These are phyloP conservation scores for Bryoglossum gracile DNA, from an alignment of 495 filamentous ascomycete species.

Conservation along the genomic window DNA sequence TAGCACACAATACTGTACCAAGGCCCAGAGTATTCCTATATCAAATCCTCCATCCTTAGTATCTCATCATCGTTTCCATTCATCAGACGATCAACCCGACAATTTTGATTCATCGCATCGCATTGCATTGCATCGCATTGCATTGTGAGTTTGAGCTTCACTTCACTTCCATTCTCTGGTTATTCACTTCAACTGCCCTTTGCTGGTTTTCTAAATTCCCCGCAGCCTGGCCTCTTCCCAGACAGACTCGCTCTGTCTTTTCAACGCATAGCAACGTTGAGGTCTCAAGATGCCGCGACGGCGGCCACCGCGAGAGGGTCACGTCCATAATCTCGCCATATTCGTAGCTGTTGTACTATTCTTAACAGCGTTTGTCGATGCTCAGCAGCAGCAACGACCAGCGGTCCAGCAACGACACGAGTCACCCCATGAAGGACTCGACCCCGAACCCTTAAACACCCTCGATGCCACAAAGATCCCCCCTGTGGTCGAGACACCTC, in stretches of 20 bases:
- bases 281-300: conserved; percentile 43
- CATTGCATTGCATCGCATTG: too few relatives aligned
- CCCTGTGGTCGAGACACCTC: conserved; percentile 25
- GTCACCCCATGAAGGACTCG: conserved; percentile 26
- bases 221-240: background rate
- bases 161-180: too few relatives aligned
- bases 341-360: conserved; percentile 38
- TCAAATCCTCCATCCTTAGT: too few relatives aligned
- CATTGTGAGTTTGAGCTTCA: too few relatives aligned
- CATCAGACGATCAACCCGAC: too few relatives aligned
- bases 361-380: conserved; percentile 47
- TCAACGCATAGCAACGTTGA: conserved; percentile 30
- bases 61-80: too few relatives aligned
- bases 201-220: background rate
- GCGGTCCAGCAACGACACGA: conserved; percentile 22
- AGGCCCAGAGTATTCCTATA: too few relatives aligned
- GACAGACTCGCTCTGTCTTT: conserved; percentile 17
- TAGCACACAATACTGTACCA: too few relatives aligned
- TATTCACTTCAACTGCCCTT: too few relatives aligned
- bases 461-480: conserved; percentile 24
- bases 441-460: conserved; percentile 19
- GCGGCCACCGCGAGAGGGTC: conserved; percentile 47
- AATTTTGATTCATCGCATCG: too few relatives aligned
- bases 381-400: conserved; percentile 53
- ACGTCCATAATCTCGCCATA: conserved; percentile 36